A percentile compares a stretch with the other conserved stretches of the same genome.
Conservation (phyloP, 495 filamentous ascomycete species). For the Podospora didyma region DNA sequence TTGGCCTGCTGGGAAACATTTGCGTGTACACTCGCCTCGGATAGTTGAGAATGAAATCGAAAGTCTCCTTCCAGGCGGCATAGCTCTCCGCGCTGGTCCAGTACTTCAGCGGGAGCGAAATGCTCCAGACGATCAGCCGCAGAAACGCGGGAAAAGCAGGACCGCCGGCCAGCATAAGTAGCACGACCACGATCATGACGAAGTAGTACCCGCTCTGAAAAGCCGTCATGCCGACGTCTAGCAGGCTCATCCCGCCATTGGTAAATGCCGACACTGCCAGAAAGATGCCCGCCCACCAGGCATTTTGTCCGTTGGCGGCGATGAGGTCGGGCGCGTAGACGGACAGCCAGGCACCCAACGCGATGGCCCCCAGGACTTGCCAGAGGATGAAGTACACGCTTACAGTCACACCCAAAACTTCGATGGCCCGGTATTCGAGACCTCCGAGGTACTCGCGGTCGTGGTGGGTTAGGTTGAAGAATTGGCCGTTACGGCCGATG, state of each 20-base stretch:
- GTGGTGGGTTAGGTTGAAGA: conserved; percentile 59
- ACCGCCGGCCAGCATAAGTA: conserved; percentile 82
- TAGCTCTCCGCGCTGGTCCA: conserved; percentile 20
- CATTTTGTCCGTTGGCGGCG: conserved; percentile 55
- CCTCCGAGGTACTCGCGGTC: conserved; percentile 73
- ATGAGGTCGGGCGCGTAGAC: conserved; percentile 54
- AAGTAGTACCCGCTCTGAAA: conserved; percentile 59
- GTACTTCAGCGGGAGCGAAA: conserved; percentile 32
- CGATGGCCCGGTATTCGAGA: conserved; percentile 72
- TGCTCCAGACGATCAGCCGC: conserved; percentile 67
- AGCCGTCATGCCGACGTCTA: conserved; percentile 76
- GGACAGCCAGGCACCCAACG: conserved; percentile 67
- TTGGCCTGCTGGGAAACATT: conserved; percentile 72
- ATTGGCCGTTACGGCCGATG: conserved; percentile 68
- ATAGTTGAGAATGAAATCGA: conserved; percentile 74
- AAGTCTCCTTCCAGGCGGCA: conserved; percentile 48
- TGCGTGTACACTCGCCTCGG: conserved; percentile 78
- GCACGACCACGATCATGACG: conserved; percentile 69
- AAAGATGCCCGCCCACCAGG: conserved; percentile 66
- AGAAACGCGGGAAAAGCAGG: conserved; percentile 74
- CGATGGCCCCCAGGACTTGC: conserved; percentile 66
- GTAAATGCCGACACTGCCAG: conserved; percentile 74
- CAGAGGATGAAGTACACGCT: conserved; percentile 69
- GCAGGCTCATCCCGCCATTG: conserved; percentile 78
- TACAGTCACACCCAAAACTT: conserved; percentile 65